Percentiles rank a stretch among this genome's conserved stretches.
Evolutionary conservation across 2,329 filamentous ascomycete species (phyloP).

Genomic region (Ambrosiella cleistominuta): DNA sequence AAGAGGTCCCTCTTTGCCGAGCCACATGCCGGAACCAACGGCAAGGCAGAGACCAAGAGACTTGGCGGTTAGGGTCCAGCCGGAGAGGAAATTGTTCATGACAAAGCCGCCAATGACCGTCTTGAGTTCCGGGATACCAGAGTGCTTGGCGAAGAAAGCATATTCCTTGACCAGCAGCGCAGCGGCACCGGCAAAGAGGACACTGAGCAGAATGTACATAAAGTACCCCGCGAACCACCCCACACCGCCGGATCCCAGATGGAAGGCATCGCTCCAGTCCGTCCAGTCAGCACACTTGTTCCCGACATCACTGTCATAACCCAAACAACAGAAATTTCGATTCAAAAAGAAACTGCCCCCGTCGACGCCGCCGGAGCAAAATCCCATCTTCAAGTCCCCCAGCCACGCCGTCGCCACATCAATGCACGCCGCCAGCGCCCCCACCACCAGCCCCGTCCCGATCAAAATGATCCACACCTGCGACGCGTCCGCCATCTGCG

Average conservation of each 20-base stretch:
- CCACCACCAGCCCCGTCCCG: conserved; percentile 67
- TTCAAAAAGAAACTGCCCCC: conserved; percentile 85
- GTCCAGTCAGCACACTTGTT: conserved; percentile 76
- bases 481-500: conserved; percentile 61
- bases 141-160: conserved; percentile 77
- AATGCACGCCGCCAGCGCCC: conserved; percentile 70
- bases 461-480: conserved; percentile 87
- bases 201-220: conserved; percentile 71
- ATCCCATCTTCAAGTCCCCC: conserved; percentile 78
- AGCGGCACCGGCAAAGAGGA: conserved; percentile 62
- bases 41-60: conserved; percentile 77
- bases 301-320: conserved; percentile 68
- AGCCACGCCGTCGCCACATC: conserved; percentile 88
- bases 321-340: conserved; percentile 81
- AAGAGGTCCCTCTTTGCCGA: conserved; percentile 87
- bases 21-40: conserved; percentile 86
- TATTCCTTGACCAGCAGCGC: conserved; percentile 69
- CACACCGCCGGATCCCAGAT: conserved; percentile 38
- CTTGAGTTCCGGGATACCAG: conserved; percentile 95
- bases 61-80: conserved; percentile 80
- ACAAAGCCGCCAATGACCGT: conserved; percentile 88
- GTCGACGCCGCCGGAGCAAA: conserved; percentile 54
- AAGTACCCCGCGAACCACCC: conserved; percentile 74
- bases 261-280: conserved; percentile 59
- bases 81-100: conserved; percentile 69